Base-by-base conservation (phyloP, 108 stramenopile species). In the Cyclostephanos tholiformis region DNA sequence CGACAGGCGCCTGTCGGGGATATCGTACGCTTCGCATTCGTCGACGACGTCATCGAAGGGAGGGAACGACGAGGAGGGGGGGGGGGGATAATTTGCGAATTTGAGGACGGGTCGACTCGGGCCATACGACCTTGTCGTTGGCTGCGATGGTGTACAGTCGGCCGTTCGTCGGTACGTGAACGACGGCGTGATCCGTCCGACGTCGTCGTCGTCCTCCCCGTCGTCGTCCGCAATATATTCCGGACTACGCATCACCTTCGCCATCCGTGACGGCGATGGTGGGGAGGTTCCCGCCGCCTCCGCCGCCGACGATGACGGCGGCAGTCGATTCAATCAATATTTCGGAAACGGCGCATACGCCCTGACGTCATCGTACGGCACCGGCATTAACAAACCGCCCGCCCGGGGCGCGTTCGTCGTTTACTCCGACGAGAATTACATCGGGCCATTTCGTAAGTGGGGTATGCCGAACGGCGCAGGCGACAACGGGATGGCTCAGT, bases 71-170 rank as follows among this genome's bases (percentile, higher is more conserved):
- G 67, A 69, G 10, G 36, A 14, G 55, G 16, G 13, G 6, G 55
- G 13, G 56, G 61, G 44, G 89, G 88, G 35, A 84, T 84, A 5
- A 38, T 57, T 9, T 87, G 84, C 57, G 67, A 77, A 20, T 94
- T 94, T 68, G 49, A 61, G 12, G 92, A 93, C 75, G 92, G 87
- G 8, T 66, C 70, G 35, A 67, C 13, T 0, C n/a, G 93, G 87
- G 19, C 85, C 84, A 4, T 95, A 89, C 75, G 94, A 95, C 62
- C 38, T 93, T 23, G 86, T 95, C 10, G 74, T 91, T 41, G 95
- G 95, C 53, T 90, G 89, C 72, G 95, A 95, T 76, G 95, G 95
- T 2, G 67, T 95, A 20, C 65, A 83, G 51, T 87, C 86, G 5
- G 84, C 75, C 23, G 86, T 89, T 1, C 92, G 91, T 65, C 79